phyloP scores from a whole-genome alignment of 2,329 filamentous ascomycete genomes.

The Fusarium dlaminii region DNA sequence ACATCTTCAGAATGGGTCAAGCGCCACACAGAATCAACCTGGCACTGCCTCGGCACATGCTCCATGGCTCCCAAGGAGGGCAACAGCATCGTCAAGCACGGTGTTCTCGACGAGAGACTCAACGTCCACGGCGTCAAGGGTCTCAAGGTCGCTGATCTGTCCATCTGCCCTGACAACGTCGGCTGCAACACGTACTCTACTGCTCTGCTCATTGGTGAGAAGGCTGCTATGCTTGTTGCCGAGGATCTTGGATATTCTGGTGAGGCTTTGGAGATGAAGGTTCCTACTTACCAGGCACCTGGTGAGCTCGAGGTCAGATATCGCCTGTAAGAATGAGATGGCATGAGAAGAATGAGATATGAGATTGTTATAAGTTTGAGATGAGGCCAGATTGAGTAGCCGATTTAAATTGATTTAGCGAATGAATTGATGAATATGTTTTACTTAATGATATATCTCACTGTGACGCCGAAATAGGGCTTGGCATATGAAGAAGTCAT shows the following conservation, averaged over 20 bases:
- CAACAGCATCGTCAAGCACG: constrained; percentile 83
- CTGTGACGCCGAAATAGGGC: rapidly evolving
- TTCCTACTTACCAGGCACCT: constrained; percentile 69
- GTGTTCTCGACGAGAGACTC: constrained; percentile 79
- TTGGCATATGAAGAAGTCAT: not conserved
- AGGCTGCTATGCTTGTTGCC: constrained; percentile 69
- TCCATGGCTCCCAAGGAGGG: constrained; percentile 81
- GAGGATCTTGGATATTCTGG: constrained; percentile 81
- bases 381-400: constrained; percentile 8
- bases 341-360: not conserved
- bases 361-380: not conserved
- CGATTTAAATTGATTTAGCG: constrained; percentile 16
- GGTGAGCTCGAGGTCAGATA: constrained; percentile 54
- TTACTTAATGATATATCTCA: not conserved
- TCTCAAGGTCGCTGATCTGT: constrained; percentile 80
- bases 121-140: constrained; percentile 82
- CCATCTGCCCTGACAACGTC: constrained; percentile 82
- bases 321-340: constrained; percentile 49
- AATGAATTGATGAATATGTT: not conserved
- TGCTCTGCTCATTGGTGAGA: constrained; percentile 35
- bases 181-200: constrained; percentile 69
- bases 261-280: constrained; percentile 79
- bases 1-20: constrained; percentile 66
- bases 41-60: constrained; percentile 66
- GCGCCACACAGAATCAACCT: constrained; percentile 77